Evolutionary conservation across 2,329 filamentous ascomycete genomes (phyloP), one percentile per base, ranked within the genome.

Genomic region (Ophiostoma sp.): DNA sequence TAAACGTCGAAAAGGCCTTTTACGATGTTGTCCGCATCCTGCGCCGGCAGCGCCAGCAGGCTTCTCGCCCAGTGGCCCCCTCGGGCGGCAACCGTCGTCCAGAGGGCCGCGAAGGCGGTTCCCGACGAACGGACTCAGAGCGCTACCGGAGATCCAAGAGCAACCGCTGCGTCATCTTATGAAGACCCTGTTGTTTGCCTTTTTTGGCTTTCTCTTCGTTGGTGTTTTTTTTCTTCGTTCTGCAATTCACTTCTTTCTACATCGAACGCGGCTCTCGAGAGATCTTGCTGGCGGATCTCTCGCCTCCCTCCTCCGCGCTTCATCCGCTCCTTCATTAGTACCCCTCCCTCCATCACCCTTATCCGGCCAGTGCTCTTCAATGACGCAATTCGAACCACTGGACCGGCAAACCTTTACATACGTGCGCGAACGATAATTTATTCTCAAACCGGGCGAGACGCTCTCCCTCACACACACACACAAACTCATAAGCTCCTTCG

Each of bases 1-100:
- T 98, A 86, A 98, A 98, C 79, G 95, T 98, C 71, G 96, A 97
- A 83, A 98, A 97, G 86, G 95, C 94, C 42, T 98, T 99, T 80
- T 98, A 97, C 83, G 96, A 99, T 80, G 96, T 99, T 8, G 96
- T 98, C 72, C 87, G 96, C 77, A 93, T 96, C 82, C 86, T 99
- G 77, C 91, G 96, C 78, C 90, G 93, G 72, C 80, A 82, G 77
- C 78, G 80, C 72, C 78, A 80, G 75, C 73, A 78, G 69, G 74
- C 78, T 39, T 42, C 75, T 50, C 75, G 76, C 73, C 77, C 78
- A 39, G 74, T 69, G 68, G 76, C 74, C 42, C 77, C 74, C 0
- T 39, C 73, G 12, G 70, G 72, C 17, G 55, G 75, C 19, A 76
- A 72, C 71, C 75, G 75, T 25, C 74, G 74, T 1, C 75, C 76